Conservation (phyloP, 495 filamentous ascomycete genomes). For the Aspergillus funiculosus region DNA sequence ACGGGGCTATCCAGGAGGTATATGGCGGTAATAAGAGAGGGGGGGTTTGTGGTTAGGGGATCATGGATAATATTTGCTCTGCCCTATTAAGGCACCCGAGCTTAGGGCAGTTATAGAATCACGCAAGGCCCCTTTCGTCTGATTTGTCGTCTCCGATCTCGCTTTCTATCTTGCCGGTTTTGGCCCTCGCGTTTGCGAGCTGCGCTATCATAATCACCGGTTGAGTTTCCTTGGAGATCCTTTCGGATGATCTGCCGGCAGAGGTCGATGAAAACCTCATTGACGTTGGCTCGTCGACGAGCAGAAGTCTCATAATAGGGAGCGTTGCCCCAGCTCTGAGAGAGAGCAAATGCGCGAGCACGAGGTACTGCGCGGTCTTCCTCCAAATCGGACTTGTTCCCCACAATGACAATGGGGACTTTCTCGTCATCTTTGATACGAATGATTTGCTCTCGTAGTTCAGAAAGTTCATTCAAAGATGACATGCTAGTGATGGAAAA, state of each 20-base stretch:
- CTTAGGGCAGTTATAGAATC: slow-evolving; percentile 33
- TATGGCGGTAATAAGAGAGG: slow-evolving; percentile 1
- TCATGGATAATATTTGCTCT: too few species aligned
- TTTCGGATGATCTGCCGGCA: slow-evolving; percentile 85
- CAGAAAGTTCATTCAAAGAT: slow-evolving; percentile 78
- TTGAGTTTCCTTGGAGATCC: slow-evolving; percentile 49
- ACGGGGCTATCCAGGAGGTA: neutral
- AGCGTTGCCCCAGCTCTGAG: slow-evolving; percentile 80
- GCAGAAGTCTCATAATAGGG: slow-evolving; percentile 96
- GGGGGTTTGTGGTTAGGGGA: too few species aligned
- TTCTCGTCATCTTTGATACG: slow-evolving; percentile 93
- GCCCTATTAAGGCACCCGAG: too few species aligned
- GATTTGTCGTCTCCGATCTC: slow-evolving; percentile 24
- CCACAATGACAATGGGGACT: slow-evolving; percentile 91
- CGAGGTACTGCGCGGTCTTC: slow-evolving; percentile 82
- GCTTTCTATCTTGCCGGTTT: slow-evolving; percentile 30
- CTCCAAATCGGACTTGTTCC: slow-evolving; percentile 95
- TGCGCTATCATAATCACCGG: slow-evolving; percentile 29
- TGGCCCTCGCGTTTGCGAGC: slow-evolving; percentile 35
- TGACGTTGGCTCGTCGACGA: slow-evolving; percentile 78
- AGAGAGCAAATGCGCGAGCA: slow-evolving; percentile 76
- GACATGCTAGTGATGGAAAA: slow-evolving; percentile 91
- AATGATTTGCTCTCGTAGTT: slow-evolving; percentile 91
- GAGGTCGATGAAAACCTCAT: slow-evolving; percentile 91
- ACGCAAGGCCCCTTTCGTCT: slow-evolving; percentile 38